A percentile compares a stretch with the other conserved stretches of the same genome.
Evolutionary conservation across 345 rosid species (phyloP).

Genomic region (Mallotus nudiflorus): DNA sequence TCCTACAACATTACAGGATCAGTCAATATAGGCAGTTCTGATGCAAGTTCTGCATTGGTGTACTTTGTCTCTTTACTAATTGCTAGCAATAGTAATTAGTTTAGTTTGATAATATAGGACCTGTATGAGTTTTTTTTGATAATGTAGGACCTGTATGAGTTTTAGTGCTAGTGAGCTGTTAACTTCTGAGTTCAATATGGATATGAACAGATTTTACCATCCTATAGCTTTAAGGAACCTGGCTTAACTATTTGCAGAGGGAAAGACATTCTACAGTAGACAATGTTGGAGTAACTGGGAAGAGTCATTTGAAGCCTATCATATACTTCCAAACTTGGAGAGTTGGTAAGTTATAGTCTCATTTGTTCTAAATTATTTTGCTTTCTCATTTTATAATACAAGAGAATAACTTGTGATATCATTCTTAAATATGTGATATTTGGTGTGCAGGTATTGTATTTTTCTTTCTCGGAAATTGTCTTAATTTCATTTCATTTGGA

Average conservation of each 20-base stretch:
- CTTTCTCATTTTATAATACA: not conserved
- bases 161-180: not conserved
- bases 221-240: constrained; percentile 13
- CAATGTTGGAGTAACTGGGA: constrained; percentile 56
- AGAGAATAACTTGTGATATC: constrained; percentile 9
- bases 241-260: constrained; percentile 57
- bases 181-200: not conserved
- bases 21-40: too few relatives aligned
- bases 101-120: not conserved
- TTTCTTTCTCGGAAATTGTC: constrained; percentile 91
- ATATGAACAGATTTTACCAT: not conserved
- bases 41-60: not conserved
- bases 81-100: not conserved
- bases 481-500: constrained; percentile 96
- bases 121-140: too few relatives aligned
- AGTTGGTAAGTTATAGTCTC: constrained; percentile 65
- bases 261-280: constrained; percentile 66
- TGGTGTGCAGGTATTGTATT: constrained; percentile 69
- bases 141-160: not conserved
- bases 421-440: constrained; percentile 23
- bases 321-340: constrained; percentile 93
- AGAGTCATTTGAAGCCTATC: constrained; percentile 71
- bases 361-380: constrained; percentile 1
- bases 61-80: not conserved
- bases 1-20: not conserved